Evolutionary conservation across 1,284 basidiomycete species (phyloP), one percentile per base, ranked within the genome.

Genomic region (Microbotryomycetes sp.): DNA sequence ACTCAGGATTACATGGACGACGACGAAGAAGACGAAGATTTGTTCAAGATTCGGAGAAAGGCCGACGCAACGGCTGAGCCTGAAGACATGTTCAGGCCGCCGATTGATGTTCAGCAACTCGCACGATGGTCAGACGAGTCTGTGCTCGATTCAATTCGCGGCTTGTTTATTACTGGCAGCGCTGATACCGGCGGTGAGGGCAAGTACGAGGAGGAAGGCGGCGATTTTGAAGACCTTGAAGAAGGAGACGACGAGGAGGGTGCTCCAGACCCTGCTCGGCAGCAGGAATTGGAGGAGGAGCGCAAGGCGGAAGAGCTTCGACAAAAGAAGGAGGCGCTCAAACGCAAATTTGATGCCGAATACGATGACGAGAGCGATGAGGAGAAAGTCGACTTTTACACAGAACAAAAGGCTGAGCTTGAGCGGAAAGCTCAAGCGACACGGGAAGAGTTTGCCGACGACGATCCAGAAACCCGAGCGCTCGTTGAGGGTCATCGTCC

Each of bases 291-390:
- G 18, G 60, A 56, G 46, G 67, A 63, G 45, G 59, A 65, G 73
- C 76, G 2, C 71, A 78, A 80, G 30, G 82, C 82, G 5, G 79
- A 81, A 2, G 78, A 82, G 1, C 82, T 97, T 29, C 84, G 87
- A 5, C 82, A 82, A 47, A 97, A 96, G 78, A 97, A 97, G 77
- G 90, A 88, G 70, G 84, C 83, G 1, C 81, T 97, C 60, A 97
- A 97, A 76, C 85, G 86, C 67, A 94, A 94, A 74, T 97, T 97
- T 74, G 90, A 98, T 77, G 89, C 92, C 73, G 88, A 96, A 76
- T 97, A 97, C 75, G 92, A 97, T 74, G 91, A 92, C 71, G 88
- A 89, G 1, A 87, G 88, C 61, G 78, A 82, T 31, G 75, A 67
- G 24, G 75, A 75, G 30, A 86, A 87, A 71, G 77, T 85, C 75